Base-by-base conservation (phyloP, 257 asterid species). In the Capsicum rhomboideum region DNA sequence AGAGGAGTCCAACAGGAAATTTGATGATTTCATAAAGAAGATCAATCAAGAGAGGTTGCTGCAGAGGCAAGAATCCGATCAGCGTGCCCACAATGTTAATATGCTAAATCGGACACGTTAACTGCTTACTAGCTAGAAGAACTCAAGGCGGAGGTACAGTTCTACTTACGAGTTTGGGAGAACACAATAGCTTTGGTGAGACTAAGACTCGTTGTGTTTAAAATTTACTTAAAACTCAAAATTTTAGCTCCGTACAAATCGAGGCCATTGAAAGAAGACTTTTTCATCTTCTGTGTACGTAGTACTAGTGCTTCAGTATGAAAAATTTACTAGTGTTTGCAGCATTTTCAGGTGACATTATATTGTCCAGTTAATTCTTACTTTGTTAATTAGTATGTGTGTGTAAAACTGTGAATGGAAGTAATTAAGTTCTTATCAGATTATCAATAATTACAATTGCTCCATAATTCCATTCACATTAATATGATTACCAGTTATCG, bases 21-120 rank as follows among this genome's bases (percentile, higher is more conserved):
- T 91, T 1, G 98, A 94, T 64, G 91, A 86, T 2, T 92, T 92
- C 88, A 94, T 94, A 31, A 86, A 89, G 59, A 90, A 90, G 8
- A 88, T 94, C 86, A 91, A 91, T 28, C 82, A 85, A 14, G 86
- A 90, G 10, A 85, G 90, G 88, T 83, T 91, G 83, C 50, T 93
- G 61, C 95, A 93, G 77, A 90, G 95, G 84, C 93, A 91, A 44
- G 94, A 94, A 55, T 91, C 98, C 5, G 87, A 89, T 20, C 93
- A 88, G 82, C 87, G 93, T 80, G 49, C 75, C 49, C 6, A n/a
- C 49, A 31, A 31, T 10, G 14, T 10, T 40, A 40, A 50, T 46
- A 46, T 23, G 81, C 44, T 75, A 26, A 49, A 49, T 75, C 40
- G 13, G 16, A 16, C 44, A 17, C 42, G 61, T 8, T 67, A 64